Evolutionary conservation across 192 early-diverging fungal genomes (phyloP), one percentile per base, ranked within the genome.

Genomic region (Entomortierella parvispora): DNA sequence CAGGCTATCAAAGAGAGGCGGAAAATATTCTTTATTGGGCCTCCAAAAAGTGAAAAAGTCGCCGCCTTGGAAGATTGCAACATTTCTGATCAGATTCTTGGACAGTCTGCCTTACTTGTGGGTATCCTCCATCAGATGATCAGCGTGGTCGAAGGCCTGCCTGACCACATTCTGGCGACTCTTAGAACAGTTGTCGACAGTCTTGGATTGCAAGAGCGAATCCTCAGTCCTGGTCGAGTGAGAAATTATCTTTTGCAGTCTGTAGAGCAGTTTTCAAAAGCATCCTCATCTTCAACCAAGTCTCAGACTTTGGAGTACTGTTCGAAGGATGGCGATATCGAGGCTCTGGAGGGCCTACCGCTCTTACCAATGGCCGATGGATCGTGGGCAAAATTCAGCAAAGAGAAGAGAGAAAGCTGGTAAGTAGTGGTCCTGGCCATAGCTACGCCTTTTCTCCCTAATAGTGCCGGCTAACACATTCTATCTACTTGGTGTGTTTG

Each of bases 331-430:
- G 33, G 31, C 25, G 25, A 71, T 0, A 25, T 71, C 37, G 26
- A n/a, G 14, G 69, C 49, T 23, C 61, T 71, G 2, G 61, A 71
- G 45, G 69, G 69, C 17, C 26, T 71, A 4, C 69, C 69, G 14
- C 20, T 71, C 3, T 47, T 71, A 4, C 69, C 69, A 2, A 15
- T 71, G 18, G 69, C 55, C 31, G 47, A 51, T 7, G 61, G 25
- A 2, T 15, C 34, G 12, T 71, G 69, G 69, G 69, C 58, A 4
- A 61, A 71, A 18, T 71, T 71, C 55, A 23, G 10, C 8, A 14
- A 26, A 20, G 14, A 49, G 4, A 23, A 48, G 0, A 53, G 52
- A 5, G 0, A n/a, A 23, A 31, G 25, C 5, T 47, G 60, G 68
- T 69, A 54, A 44, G 40, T 12, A 57, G 10, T 0, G 28, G 12